phyloP scores from a whole-genome alignment of 2,329 filamentous ascomycete genomes.

The Calonectria crousiana region DNA sequence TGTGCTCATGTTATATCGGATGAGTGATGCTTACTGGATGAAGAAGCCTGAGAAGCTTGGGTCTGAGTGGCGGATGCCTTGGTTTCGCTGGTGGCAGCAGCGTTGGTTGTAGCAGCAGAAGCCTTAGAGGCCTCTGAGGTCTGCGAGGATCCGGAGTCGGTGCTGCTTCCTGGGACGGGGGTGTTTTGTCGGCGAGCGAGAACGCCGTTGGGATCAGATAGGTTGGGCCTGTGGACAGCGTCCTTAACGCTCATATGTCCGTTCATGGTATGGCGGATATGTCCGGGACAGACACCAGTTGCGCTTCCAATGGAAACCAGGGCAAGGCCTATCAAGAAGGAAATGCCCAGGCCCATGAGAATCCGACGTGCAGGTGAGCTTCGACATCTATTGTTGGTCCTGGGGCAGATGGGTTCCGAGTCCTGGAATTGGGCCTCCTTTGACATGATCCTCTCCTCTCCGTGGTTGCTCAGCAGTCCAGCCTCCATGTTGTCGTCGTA shows the following conservation, averaged over 20 bases:
- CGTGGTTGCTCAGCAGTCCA: constrained; percentile 44
- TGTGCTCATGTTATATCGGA: background rate
- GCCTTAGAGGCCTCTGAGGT: constrained; percentile 6
- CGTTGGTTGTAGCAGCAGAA: constrained; percentile 33
- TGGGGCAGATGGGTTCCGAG: constrained; percentile 35
- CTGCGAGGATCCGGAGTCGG: constrained; percentile 16
- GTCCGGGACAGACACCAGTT: constrained; percentile 41
- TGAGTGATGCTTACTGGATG: background rate
- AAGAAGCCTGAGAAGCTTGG: background rate
- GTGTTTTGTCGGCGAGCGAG: constrained; percentile 72
- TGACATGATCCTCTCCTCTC: constrained; percentile 46
- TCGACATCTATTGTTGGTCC: constrained; percentile 28
- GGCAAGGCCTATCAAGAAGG: constrained; percentile 40
- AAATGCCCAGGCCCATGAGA: constrained; percentile 40
- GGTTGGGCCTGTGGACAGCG: constrained; percentile 38
- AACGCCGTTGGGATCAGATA: constrained; percentile 63
- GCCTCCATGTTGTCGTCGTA: constrained; percentile 46
- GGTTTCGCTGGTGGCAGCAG: constrained; percentile 1
- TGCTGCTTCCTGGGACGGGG: constrained; percentile 30
- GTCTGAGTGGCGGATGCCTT: background rate
- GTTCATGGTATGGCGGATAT: constrained; percentile 35
- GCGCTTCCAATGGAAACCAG: constrained; percentile 41
- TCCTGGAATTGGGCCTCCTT: constrained; percentile 45
- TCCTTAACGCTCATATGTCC: constrained; percentile 36
- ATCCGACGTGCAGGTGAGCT: constrained; percentile 39